Conservation (phyloP, 169 alveolate species). For the Babesia bovis region DNA sequence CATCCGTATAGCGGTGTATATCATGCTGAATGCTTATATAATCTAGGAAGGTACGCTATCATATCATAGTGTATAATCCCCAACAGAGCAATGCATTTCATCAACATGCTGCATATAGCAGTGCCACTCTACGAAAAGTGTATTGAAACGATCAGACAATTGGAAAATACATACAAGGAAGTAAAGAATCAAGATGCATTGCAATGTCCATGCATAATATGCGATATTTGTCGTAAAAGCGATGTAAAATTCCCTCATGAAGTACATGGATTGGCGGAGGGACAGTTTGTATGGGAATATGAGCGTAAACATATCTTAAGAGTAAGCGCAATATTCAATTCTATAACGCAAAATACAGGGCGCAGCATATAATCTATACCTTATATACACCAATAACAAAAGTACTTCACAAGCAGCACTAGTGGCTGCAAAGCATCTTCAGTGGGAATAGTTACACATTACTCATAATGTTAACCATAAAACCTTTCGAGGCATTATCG, state of each 20-base stretch:
- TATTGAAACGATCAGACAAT: slow-evolving; percentile 25
- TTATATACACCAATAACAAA: slow-evolving; percentile 50
- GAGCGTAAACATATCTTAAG: slow-evolving; percentile 29
- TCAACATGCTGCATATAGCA: slow-evolving; percentile 57
- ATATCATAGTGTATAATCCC: neutral
- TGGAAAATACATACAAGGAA: slow-evolving; percentile 3
- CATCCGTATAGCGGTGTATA: slow-evolving; percentile 30
- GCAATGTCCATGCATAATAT: slow-evolving; percentile 62
- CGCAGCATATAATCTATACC: slow-evolving; percentile 59
- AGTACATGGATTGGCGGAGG: slow-evolving; percentile 19
- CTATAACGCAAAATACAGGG: neutral
- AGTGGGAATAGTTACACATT: slow-evolving; percentile 42
- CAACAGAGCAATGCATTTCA: slow-evolving; percentile 60
- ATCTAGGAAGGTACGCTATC: slow-evolving; percentile 56
- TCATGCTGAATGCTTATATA: slow-evolving; percentile 55
- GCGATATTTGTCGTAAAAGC: slow-evolving; percentile 38
- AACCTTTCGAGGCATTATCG: too few relatives aligned
- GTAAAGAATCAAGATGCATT: slow-evolving; percentile 7
- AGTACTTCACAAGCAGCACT: slow-evolving; percentile 47
- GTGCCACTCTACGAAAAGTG: slow-evolving; percentile 65
- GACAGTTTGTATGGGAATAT: slow-evolving; percentile 36
- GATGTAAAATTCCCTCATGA: slow-evolving; percentile 33
- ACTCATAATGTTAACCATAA: too few relatives aligned
- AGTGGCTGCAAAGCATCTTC: slow-evolving; percentile 51
- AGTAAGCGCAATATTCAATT: slow-evolving; percentile 3